Base-by-base conservation (phyloP, 768 basidiomycete genomes). In the Candolleomyces aberdarensis region DNA sequence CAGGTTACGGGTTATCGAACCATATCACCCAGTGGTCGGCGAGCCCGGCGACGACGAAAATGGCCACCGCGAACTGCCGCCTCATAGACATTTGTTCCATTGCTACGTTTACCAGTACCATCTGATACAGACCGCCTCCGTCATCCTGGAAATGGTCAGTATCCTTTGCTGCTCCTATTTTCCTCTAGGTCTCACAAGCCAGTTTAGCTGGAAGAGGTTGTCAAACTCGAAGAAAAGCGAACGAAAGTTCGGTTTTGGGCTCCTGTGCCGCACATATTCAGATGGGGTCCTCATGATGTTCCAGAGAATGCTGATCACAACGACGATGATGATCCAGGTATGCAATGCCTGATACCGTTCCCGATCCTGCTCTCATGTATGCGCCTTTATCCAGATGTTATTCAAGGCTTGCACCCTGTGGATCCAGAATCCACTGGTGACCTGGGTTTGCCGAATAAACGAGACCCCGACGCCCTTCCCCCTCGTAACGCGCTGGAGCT, bases 391-490 rank as follows among this genome's bases (percentile, higher is more conserved):
- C 17, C 51, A 80, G 78, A 81, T 61, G 60, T 74, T 5, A 84
- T 91, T 52, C 85, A 85, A 62, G 87, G 88, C 8, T 71, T 85
- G 11, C 75, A 81, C 29, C 75, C 36, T 36, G 36, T 36, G 75
- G 0, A 70, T 71, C 9, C 66, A 49, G 8, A 41, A 31, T 13
- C 20, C 8, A 46, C 72, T 41, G 68, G 77, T 2, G 87, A 89
- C 65, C 77, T 91, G 0, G 87, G 85, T 3, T 65, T 78, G 41
- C 81, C 89, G 0, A 71, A 75, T 15, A 76, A 80, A 3, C 78
- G 90, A 29, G 89, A 92, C 71, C 89, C 90, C 0, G 90, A 92
- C 68, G 89, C 87, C 0, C 70, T 91, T 0, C 89, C 91, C 1
- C 90, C 91, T 0, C 68, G 76, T 2, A 91, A 89, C 63, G 53